These are phyloP conservation scores for Sporisorium graminicola DNA, from an alignment of 1,284 basidiomycete species.

Conservation along the genomic window DNA sequence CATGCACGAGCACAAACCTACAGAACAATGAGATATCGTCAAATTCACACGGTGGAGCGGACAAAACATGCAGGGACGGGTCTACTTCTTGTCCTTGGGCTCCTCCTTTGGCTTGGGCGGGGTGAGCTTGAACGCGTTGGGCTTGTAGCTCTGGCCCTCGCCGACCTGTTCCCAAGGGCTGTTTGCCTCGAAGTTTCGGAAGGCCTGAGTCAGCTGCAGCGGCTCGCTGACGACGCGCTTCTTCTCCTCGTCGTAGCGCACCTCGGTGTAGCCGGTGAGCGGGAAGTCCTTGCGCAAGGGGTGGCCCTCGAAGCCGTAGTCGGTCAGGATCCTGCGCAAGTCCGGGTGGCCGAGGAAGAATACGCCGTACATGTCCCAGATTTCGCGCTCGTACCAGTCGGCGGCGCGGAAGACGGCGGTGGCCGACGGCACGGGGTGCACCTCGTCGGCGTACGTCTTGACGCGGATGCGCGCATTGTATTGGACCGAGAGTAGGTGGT, in stretches of 20 bases:
- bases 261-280: slow-evolving; percentile 94
- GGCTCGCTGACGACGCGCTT: slow-evolving; percentile 99
- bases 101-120: slow-evolving; percentile 71
- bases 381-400: slow-evolving; percentile 98
- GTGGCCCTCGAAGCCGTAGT: slow-evolving; percentile 99
- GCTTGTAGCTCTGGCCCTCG: slow-evolving; percentile 79
- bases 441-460: slow-evolving; percentile 97
- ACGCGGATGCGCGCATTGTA: slow-evolving; percentile 84
- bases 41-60: neutral
- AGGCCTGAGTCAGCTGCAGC: slow-evolving; percentile 96
- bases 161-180: slow-evolving; percentile 96
- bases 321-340: slow-evolving; percentile 94
- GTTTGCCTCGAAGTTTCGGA: slow-evolving; percentile 89
- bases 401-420: slow-evolving; percentile 86
- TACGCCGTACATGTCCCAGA: slow-evolving; percentile 97
- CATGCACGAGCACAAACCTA: no score
- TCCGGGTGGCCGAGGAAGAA: slow-evolving; percentile 98
- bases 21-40: neutral
- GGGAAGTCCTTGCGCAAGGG: slow-evolving; percentile 98
- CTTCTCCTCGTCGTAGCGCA: slow-evolving; percentile 97
- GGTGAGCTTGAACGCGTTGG: slow-evolving; percentile 71
- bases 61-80: neutral
- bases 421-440: slow-evolving; percentile 90
- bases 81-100: slow-evolving; percentile 67
- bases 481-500: slow-evolving; percentile 88